Conservation (phyloP, 176 grass and related monocot genomes). For the Cocos nucifera region DNA sequence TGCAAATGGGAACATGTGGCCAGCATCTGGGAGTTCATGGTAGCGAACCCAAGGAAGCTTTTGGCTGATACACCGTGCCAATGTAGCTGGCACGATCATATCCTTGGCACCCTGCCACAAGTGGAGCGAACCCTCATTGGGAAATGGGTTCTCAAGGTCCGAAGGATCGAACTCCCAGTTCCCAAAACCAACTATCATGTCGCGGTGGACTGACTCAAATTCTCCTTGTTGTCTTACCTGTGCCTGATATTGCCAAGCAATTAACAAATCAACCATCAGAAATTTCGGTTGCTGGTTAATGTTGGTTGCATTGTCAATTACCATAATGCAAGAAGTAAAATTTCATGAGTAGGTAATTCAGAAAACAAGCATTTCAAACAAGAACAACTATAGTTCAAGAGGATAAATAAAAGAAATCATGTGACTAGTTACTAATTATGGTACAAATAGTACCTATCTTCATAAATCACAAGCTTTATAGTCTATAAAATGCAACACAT, state of each 20-base stretch:
- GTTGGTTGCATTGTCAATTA: no score
- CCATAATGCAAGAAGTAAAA: no score
- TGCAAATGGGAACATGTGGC: conserved; percentile 55
- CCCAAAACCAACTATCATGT: conserved; percentile 62
- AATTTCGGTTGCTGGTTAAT: no score
- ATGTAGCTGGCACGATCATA: conserved; percentile 47
- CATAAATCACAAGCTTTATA: no score
- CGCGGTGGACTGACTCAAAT: conserved; percentile 43
- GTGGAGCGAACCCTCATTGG: conserved; percentile 51
- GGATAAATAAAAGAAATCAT: no score
- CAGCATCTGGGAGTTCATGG: conserved; percentile 62
- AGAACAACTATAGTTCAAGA: no score
- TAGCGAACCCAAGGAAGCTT: conserved; percentile 61
- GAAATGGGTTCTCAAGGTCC: conserved; percentile 73
- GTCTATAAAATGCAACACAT: no score
- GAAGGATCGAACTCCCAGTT: conserved; percentile 62
- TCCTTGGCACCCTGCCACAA: conserved; percentile 78
- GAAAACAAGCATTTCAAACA: no score
- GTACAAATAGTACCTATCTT: no score
- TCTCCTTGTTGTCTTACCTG: conserved; percentile 56
- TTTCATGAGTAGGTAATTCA: no score
- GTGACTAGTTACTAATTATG: no score
- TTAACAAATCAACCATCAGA: background rate
- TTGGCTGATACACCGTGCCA: conserved; percentile 56
- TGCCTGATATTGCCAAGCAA: conserved; percentile 19